phyloP scores from a whole-genome alignment of 2,329 filamentous ascomycete genomes.

The Colletotrichum nymphaeae region DNA sequence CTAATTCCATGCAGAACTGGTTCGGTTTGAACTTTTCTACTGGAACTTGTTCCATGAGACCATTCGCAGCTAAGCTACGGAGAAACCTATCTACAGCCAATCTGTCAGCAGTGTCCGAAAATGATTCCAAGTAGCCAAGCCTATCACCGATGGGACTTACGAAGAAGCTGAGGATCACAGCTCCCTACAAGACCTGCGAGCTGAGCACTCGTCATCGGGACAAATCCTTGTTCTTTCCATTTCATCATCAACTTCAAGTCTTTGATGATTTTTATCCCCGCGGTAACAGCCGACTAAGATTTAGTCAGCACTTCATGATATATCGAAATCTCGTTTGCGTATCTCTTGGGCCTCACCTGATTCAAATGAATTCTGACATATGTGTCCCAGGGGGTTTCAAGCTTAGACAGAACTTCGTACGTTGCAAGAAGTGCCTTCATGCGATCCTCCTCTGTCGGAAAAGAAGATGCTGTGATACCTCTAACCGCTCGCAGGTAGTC shows the following conservation, averaged over 20 bases:
- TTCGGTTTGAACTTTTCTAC: slow-evolving; percentile 1
- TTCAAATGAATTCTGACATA: background rate
- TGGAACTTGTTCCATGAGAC: background rate
- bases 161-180: slow-evolving; percentile 6
- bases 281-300: background rate
- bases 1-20: background rate
- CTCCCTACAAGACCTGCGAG: slow-evolving; percentile 10
- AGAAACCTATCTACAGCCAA: slow-evolving; percentile 2
- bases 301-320: background rate
- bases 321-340: background rate
- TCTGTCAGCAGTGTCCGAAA: background rate
- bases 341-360: background rate
- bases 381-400: slow-evolving; percentile 21
- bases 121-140: background rate
- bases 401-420: background rate
- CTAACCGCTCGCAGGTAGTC: slow-evolving; percentile 2
- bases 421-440: background rate
- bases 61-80: slow-evolving; percentile 1
- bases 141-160: background rate
- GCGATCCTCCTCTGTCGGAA: slow-evolving; percentile 7
- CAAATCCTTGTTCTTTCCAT: slow-evolving; percentile 13
- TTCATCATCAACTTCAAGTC: slow-evolving; percentile 1
- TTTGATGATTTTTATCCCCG: background rate
- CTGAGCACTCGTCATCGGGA: slow-evolving; percentile 19
- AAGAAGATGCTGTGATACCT: background rate